Base-by-base conservation (phyloP, 1,139 yeast genomes). In the Yamadazyma friedrichii region DNA sequence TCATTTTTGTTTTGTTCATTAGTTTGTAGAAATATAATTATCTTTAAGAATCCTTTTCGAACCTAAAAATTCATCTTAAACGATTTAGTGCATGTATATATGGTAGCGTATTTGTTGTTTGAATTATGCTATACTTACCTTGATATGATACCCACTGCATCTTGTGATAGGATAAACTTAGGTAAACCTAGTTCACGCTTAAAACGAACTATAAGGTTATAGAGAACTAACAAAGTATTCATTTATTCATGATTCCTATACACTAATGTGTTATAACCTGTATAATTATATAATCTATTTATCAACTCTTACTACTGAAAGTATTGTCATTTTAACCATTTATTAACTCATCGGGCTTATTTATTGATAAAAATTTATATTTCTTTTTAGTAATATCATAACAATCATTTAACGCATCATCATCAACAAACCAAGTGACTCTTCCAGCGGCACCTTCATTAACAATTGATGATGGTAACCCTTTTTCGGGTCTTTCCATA, bases 361-460 rank as follows among this genome's bases (percentile, higher is more conserved):
- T 36, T 28, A 40, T 64, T 28, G 74, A 65, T 49, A 74, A 63
- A 48, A 70, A 78, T 64, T 84, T 85, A 65, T 85, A 85, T 63
- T 83, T 82, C 65, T 83, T 84, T 69, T 84, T 84, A 20, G 88
- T 82, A 40, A 84, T 78, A 47, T 72, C 78, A 58, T 80, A 81
- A 46, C 86, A 84, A 54, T 91, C 97, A 44, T 83, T 81, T 53
- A 93, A 77, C 6, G 98, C 98, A 53, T 87, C 97, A 56, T 88
- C 88, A 64, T 93, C 98, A 35, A 93, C 98, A 70, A 93, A 93
- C 98, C 98, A 93, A 13, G 93, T 80, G 9, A 93, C 96, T 65
- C 86, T 86, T 26, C 98, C 98, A 2, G 96, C 96, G 20, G 97
- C 96, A 28, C 89, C 88, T 64, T 89, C 98, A 61, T 91, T 91